These are phyloP conservation scores for Bipolaris zeicola DNA, from an alignment of 2,329 filamentous ascomycete species.

Conservation along the genomic window DNA sequence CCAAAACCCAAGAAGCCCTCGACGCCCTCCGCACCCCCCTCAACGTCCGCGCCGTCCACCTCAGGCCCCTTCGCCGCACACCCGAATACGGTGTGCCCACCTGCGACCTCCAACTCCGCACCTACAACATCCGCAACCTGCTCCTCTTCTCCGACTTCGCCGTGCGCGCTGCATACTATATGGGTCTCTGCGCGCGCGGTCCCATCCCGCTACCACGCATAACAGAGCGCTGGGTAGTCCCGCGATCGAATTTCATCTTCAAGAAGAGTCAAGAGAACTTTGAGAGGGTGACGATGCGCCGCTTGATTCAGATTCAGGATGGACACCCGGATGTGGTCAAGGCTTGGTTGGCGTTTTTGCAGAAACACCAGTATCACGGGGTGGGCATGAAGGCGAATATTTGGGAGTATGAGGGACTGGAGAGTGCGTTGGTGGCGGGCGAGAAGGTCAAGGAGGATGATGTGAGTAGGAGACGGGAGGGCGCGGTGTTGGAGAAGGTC, in stretches of 20 bases:
- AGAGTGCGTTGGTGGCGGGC: conserved; percentile 38
- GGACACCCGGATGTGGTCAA: conserved; percentile 88
- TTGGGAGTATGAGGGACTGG: conserved; percentile 80
- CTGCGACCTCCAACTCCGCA: conserved; percentile 90
- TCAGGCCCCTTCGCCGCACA: conserved; percentile 78
- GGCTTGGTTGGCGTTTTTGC: conserved; percentile 88
- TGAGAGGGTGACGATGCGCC: conserved; percentile 82
- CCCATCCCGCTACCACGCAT: conserved; percentile 85
- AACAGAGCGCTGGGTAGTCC: conserved; percentile 93
- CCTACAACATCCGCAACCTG: conserved; percentile 86
- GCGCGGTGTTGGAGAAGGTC: conserved; percentile 42
- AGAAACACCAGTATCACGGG: conserved; percentile 93
- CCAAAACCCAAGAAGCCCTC: conserved; percentile 38
- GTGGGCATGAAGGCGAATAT: conserved; percentile 99
- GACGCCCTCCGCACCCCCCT: conserved; percentile 60
- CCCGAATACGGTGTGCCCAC: conserved; percentile 78
- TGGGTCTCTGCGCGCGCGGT: conserved; percentile 82
- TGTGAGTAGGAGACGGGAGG: conserved; percentile 38
- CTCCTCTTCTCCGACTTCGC: conserved; percentile 96
- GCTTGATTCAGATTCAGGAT: conserved; percentile 91
- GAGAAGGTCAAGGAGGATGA: conserved; percentile 35
- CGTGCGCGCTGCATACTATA: conserved; percentile 90
- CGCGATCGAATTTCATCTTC: conserved; percentile 85
- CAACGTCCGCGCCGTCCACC: conserved; percentile 82
- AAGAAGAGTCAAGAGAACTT: conserved; percentile 99